Evolutionary conservation across 305 asterid genomes (phyloP), one percentile per base, ranked within the genome.

Genomic region (Fraxinus velutina): DNA sequence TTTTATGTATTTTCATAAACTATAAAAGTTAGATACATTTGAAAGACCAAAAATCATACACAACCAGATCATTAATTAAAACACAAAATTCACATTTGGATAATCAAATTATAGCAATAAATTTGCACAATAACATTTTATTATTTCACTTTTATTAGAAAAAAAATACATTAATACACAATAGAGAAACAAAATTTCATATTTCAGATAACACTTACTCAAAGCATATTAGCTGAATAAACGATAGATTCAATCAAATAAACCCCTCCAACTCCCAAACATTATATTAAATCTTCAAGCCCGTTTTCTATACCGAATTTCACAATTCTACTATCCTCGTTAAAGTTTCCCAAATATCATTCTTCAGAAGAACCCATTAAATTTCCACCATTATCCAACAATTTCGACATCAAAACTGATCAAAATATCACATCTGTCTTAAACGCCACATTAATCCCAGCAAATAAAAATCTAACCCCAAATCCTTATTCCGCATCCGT

Each of bases 381-480:
- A 24, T 78, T 66, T 17, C 39, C 74, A 78, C 27, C 66, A 19
- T 37, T 66, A 66, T 66, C 73, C 33, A 64, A 21, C 72, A 62
- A 62, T 62, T 2, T 10, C n/a, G 22, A 62, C n/a, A 22, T 7
- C n/a, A 52, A n/a, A 52, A 52, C 64, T n/a, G 24, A n/a, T 6
- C 24, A 68, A 84, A 78, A 17, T 42, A 4, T 29, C 2, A 5
- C 60, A 6, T 39, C 57, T 21, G 42, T 42, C 12, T 73, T 75
- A 64, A 82, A 57, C 66, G 9, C 55, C 55, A 42, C 74, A 83
- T 21, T 76, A 36, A 55, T 44, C 52, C 39, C 9, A 71, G 66
- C 6, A 60, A 82, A 39, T 73, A 19, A 9, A 71, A 76, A 47
- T 9, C 30, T 68, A 83, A 74, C 74, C 62, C 74, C 34, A 71